A percentile compares a stretch with the other conserved stretches of the same genome.
Evolutionary conservation across 2,329 filamentous ascomycete species (phyloP).

Genomic region (Curvularia spicifera): DNA sequence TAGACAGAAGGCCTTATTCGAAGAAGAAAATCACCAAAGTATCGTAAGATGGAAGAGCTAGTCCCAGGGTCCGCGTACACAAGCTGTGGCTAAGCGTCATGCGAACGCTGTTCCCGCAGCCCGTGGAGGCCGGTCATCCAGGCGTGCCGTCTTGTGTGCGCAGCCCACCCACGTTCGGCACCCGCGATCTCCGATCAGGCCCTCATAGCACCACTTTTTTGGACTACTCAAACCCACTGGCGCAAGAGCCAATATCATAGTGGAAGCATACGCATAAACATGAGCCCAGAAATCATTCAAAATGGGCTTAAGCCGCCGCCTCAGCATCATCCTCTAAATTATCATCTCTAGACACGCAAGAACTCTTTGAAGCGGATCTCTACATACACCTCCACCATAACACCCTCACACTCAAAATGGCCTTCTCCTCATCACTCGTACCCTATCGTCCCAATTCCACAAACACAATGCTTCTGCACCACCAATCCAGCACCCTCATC

Average conservation of each 20-base stretch:
- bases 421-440: constrained; percentile 21
- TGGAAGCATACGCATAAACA: neutral
- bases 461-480: constrained; percentile 5
- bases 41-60: no score
- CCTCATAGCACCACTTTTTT: neutral
- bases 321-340: neutral
- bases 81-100: neutral
- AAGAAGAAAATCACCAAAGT: neutral
- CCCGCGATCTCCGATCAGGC: constrained; percentile 14
- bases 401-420: constrained; percentile 17
- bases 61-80: neutral
- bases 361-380: neutral
- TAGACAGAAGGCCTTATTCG: neutral
- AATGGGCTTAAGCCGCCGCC: neutral
- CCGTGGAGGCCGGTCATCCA: constrained; percentile 6
- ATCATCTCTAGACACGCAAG: neutral
- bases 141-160: neutral
- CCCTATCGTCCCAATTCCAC: constrained; percentile 18
- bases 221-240: constrained; percentile 11
- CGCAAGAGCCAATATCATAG: neutral
- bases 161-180: constrained; percentile 14
- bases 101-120: constrained; percentile 1
- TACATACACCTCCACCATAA: neutral
- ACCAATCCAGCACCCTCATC: constrained; percentile 19
- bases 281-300: neutral